These are phyloP conservation scores for Zoysia matrella DNA, from an alignment of 202 grass and related monocot genomes.

Conservation along the genomic window DNA sequence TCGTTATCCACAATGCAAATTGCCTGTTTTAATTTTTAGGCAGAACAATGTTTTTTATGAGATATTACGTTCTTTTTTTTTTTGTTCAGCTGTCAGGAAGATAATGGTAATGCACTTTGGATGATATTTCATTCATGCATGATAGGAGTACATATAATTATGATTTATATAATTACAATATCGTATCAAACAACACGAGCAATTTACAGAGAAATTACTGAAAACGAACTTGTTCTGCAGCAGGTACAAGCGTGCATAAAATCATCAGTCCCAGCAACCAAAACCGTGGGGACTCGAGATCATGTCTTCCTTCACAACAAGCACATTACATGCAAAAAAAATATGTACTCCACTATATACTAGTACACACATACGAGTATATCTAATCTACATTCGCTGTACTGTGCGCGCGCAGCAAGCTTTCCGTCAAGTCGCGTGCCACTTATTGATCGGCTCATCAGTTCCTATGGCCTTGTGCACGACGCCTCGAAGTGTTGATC, in stretches of 20 bases:
- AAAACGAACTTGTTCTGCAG: not conserved
- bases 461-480: no score
- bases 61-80: not conserved
- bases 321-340: not conserved
- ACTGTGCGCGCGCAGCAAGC: no score
- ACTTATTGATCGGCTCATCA: no score
- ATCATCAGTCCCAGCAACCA: conserved; percentile 30
- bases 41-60: not conserved
- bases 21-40: not conserved
- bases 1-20: not conserved
- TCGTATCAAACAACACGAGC: no score
- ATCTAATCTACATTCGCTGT: no score
- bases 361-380: not conserved
- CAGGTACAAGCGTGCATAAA: no score
- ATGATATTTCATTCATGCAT: not conserved
- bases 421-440: no score
- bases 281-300: conserved; percentile 34
- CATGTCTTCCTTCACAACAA: conserved; percentile 13
- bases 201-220: not conserved
- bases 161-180: not conserved
- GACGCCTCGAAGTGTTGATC: not conserved
- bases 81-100: not conserved
- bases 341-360: not conserved
- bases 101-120: not conserved
- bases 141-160: not conserved